phyloP scores from a whole-genome alignment of 148 eudicot species.

The Polygonum aviculare region DNA sequence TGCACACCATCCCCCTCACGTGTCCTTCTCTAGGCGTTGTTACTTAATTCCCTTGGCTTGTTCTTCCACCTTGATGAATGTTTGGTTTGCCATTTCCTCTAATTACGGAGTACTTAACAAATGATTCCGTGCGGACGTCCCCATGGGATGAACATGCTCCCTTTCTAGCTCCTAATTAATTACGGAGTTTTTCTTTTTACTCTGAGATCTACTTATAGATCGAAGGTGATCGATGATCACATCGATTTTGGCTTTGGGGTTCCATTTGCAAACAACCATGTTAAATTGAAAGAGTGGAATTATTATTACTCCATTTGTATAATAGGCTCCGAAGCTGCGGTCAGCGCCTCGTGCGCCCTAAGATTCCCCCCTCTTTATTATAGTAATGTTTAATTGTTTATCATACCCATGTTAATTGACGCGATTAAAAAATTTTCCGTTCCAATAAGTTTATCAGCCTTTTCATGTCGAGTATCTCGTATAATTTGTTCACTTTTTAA shows the following conservation, averaged over 20 bases:
- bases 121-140: background rate
- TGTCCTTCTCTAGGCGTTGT: background rate
- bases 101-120: too few relatives aligned
- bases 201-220: background rate
- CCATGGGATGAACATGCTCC: background rate
- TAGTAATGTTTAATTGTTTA: too few relatives aligned
- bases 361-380: slow-evolving; percentile 26
- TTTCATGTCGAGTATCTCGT: too few relatives aligned
- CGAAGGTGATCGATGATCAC: background rate
- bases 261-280: background rate
- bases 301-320: background rate
- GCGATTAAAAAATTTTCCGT: too few relatives aligned
- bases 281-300: slow-evolving; percentile 8
- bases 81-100: background rate
- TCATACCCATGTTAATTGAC: too few relatives aligned
- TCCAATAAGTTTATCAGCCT: too few relatives aligned
- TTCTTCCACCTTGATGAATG: background rate
- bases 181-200: background rate
- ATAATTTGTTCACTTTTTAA: too few relatives aligned
- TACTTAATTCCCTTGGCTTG: background rate
- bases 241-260: background rate
- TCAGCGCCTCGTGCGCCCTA: slow-evolving; percentile 61
- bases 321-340: slow-evolving; percentile 20
- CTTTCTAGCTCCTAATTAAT: background rate
- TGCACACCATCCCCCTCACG: slow-evolving; percentile 11